phyloP scores from a whole-genome alignment of 2,329 filamentous ascomycete species.

The Drechslerella dactyloides region DNA sequence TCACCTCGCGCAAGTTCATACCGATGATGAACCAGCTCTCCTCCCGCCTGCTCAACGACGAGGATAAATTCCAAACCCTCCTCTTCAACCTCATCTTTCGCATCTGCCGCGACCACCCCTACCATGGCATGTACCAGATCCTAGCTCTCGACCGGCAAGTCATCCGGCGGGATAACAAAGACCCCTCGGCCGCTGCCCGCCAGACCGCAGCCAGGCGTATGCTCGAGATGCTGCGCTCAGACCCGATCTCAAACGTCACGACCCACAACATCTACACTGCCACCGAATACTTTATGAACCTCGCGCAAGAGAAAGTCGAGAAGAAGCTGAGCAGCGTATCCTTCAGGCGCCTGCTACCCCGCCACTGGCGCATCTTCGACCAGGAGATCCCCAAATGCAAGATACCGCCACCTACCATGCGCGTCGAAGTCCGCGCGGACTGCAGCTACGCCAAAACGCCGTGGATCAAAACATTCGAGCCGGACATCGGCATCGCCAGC shows the following conservation, averaged over 20 bases:
- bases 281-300: conserved; percentile 40
- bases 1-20: conserved; percentile 91
- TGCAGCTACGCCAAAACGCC: conserved; percentile 80
- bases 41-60: conserved; percentile 79
- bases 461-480: conserved; percentile 72
- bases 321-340: conserved; percentile 71
- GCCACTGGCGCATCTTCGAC: conserved; percentile 47
- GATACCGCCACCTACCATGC: conserved; percentile 88
- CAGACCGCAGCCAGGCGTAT: conserved; percentile 70
- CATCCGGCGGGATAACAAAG: conserved; percentile 67
- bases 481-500: conserved; percentile 81
- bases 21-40: conserved; percentile 93
- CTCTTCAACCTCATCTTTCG: conserved; percentile 76
- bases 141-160: conserved; percentile 69
- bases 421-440: conserved; percentile 74
- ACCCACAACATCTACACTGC: conserved; percentile 42
- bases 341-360: conserved; percentile 37
- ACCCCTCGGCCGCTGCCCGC: conserved; percentile 77
- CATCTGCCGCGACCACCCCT: conserved; percentile 91
- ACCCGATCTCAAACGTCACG: conserved; percentile 13
- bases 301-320: conserved; percentile 59
- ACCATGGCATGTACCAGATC: conserved; percentile 96
- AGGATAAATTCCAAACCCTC: conserved; percentile 75
- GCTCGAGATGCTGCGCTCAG: conserved; percentile 36
- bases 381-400: conserved; percentile 65